Evolutionary conservation across 2,329 filamentous ascomycete species (phyloP).

Genomic region (Colletotrichum tropicale): DNA sequence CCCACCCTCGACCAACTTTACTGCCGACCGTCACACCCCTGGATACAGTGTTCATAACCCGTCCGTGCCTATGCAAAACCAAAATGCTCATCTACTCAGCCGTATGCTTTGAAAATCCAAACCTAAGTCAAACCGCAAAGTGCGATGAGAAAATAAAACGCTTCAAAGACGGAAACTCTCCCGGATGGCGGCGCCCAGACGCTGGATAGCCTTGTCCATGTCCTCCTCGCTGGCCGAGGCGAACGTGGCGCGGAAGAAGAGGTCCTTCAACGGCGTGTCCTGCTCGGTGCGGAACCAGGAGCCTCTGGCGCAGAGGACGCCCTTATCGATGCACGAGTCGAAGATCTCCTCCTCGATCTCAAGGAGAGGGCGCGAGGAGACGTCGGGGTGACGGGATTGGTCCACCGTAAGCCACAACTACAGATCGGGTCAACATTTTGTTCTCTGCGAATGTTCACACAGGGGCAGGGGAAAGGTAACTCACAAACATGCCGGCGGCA

Average conservation of each 20-base stretch:
- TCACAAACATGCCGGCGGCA: slow-evolving; percentile 91
- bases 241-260: slow-evolving; percentile 92
- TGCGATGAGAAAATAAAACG: neutral
- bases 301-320: slow-evolving; percentile 82
- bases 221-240: slow-evolving; percentile 76
- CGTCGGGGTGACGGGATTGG: slow-evolving; percentile 68
- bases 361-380: slow-evolving; percentile 54
- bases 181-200: slow-evolving; percentile 78
- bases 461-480: slow-evolving; percentile 40
- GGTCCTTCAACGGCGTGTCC: slow-evolving; percentile 59
- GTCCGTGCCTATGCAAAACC: neutral
- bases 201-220: slow-evolving; percentile 73
- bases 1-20: neutral
- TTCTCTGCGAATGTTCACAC: neutral
- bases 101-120: neutral
- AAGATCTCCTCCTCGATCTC: slow-evolving; percentile 90
- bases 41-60: neutral
- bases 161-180: slow-evolving; percentile 49
- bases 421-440: neutral
- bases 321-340: slow-evolving; percentile 73
- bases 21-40: neutral
- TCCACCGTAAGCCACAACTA: slow-evolving; percentile 78
- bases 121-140: neutral
- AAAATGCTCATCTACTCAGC: neutral
- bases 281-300: slow-evolving; percentile 90